These are phyloP conservation scores for Salvia miltiorrhiza DNA, from an alignment of 257 asterid species.

Conservation along the genomic window DNA sequence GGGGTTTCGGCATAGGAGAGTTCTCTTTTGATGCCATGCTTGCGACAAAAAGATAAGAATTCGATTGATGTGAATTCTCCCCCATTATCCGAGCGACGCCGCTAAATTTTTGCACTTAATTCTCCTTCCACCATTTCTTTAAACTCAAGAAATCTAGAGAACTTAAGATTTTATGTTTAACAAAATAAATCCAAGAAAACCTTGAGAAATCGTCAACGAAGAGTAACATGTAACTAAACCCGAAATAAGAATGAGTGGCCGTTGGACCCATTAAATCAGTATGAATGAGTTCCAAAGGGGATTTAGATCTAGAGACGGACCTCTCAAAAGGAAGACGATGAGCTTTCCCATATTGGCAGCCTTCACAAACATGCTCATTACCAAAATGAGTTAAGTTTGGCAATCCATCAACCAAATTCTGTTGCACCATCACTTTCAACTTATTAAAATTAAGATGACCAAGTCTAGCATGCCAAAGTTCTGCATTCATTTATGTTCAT, in stretches of 20 bases:
- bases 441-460: constrained; percentile 4
- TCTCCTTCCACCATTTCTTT: constrained; percentile 4
- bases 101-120: not conserved
- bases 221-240: not conserved
- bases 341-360: not conserved
- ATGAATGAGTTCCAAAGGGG: not conserved
- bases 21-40: not conserved
- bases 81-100: not conserved
- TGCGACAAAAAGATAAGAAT: not conserved
- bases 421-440: constrained; percentile 6
- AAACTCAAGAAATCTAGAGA: constrained; percentile 1
- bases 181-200: constrained; percentile 17
- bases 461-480: constrained; percentile 11
- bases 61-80: not conserved
- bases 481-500: constrained; percentile 2
- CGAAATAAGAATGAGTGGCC: not conserved
- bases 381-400: not conserved
- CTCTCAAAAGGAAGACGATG: constrained; percentile 3
- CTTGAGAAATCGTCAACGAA: constrained; percentile 18
- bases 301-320: not conserved
- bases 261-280: constrained; percentile 12
- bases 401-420: not conserved
- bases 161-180: constrained; percentile 9
- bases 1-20: not conserved
- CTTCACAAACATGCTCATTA: not conserved